A percentile compares a stretch with the other conserved stretches of the same genome.
phyloP scores from a whole-genome alignment of 2,329 filamentous ascomycete species.

The Zasmidium angulare region DNA sequence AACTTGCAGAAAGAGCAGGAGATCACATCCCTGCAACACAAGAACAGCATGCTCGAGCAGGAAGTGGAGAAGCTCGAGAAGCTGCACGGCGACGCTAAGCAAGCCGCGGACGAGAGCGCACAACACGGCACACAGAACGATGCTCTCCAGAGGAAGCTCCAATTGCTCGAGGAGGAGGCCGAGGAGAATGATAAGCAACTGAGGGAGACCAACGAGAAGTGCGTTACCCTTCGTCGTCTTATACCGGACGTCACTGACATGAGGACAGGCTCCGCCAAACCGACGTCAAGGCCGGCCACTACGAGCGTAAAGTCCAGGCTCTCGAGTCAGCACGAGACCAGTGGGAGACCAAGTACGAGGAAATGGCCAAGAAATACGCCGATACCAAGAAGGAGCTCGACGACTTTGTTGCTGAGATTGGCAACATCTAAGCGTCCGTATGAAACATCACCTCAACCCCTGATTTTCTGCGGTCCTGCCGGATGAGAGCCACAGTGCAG shows the following conservation, averaged over 20 bases:
- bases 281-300: slow-evolving; percentile 98
- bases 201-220: slow-evolving; percentile 98
- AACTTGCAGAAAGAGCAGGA: slow-evolving; percentile 96
- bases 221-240: slow-evolving; percentile 43
- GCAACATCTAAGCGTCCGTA: slow-evolving; percentile 70
- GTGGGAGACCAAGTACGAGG: slow-evolving; percentile 98
- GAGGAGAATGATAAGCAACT: slow-evolving; percentile 95
- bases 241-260: slow-evolving; percentile 12
- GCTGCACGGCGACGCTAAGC: slow-evolving; percentile 82
- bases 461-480: neutral
- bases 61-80: slow-evolving; percentile 93
- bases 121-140: slow-evolving; percentile 88
- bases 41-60: slow-evolving; percentile 83
- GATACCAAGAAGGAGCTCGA: slow-evolving; percentile 85
- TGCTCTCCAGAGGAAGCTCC: slow-evolving; percentile 83
- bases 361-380: slow-evolving; percentile 88
- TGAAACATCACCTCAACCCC: neutral
- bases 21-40: slow-evolving; percentile 93
- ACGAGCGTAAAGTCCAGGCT: slow-evolving; percentile 98
- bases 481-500: neutral
- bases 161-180: slow-evolving; percentile 96
- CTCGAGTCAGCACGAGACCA: slow-evolving; percentile 87
- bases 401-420: slow-evolving; percentile 86
- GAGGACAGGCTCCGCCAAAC: slow-evolving; percentile 84
- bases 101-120: slow-evolving; percentile 75